Percentiles rank a stretch among this genome's conserved stretches.
Conservation (phyloP, 1,139 yeast genomes). For the Pichia sp. region DNA sequence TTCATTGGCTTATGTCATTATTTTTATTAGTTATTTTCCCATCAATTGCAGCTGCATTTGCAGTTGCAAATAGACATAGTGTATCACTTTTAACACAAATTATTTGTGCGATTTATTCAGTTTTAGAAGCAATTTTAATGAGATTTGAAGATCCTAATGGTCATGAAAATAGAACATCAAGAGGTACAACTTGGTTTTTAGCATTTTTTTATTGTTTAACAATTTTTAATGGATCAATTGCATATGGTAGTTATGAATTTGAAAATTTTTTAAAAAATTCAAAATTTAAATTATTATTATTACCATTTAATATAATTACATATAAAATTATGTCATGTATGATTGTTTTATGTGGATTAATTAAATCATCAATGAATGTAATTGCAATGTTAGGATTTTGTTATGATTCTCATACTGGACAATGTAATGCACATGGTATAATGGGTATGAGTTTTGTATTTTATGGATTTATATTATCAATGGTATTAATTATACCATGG, state of each 20-base stretch:
- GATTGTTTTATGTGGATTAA: conserved; percentile 49
- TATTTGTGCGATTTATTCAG: conserved; percentile 43
- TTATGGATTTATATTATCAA: conserved; percentile 65
- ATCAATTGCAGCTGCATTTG: conserved; percentile 46
- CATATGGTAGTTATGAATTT: conserved; percentile 41
- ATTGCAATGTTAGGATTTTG: conserved; percentile 82
- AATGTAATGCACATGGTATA: conserved; percentile 93
- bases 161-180: conserved; percentile 59
- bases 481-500: conserved; percentile 69
- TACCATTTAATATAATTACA: conserved; percentile 28
- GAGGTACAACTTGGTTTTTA: conserved; percentile 64
- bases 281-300: conserved; percentile 57
- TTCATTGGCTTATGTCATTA: conserved; percentile 58
- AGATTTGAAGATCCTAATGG: conserved; percentile 58
- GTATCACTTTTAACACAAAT: conserved; percentile 44
- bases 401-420: conserved; percentile 73
- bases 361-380: conserved; percentile 74
- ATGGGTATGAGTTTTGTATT: conserved; percentile 87
- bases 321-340: conserved; percentile 45
- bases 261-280: conserved; percentile 38
- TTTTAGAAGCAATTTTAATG: conserved; percentile 49
- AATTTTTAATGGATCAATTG: conserved; percentile 49
- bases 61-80: conserved; percentile 47
- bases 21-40: conserved; percentile 47
- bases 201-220: conserved; percentile 41